phyloP scores from a whole-genome alignment of 345 rosid species.

The Gossypium turneri region DNA sequence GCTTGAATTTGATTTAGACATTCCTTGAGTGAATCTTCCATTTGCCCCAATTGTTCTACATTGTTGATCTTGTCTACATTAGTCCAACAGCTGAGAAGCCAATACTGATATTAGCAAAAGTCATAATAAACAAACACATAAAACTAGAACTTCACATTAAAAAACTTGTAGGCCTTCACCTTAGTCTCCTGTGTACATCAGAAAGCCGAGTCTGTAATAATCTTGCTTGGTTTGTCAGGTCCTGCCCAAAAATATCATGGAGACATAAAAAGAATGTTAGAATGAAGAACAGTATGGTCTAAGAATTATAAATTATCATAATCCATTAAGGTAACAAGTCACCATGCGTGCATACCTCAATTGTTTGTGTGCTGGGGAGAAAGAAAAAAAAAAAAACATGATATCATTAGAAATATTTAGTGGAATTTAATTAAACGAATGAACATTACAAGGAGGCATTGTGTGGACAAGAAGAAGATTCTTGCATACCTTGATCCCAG shows the following conservation, averaged over 20 bases:
- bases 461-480: background rate
- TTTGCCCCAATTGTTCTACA: slow-evolving; percentile 54
- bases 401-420: slow-evolving; percentile 17
- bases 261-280: slow-evolving; percentile 13
- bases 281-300: slow-evolving; percentile 1
- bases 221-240: slow-evolving; percentile 38
- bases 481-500: slow-evolving; percentile 52
- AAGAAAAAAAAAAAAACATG: slow-evolving; percentile 15
- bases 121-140: background rate
- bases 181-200: slow-evolving; percentile 48
- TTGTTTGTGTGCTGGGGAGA: slow-evolving; percentile 52
- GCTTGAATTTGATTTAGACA: slow-evolving; percentile 48
- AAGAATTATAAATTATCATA: slow-evolving; percentile 4
- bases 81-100: slow-evolving; percentile 56
- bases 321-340: slow-evolving; percentile 2
- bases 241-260: slow-evolving; percentile 30
- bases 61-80: slow-evolving; percentile 53
- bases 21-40: slow-evolving; percentile 55
- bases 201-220: slow-evolving; percentile 45
- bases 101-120: slow-evolving; percentile 16
- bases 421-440: background rate
- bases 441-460: background rate
- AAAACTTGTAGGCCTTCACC: slow-evolving; percentile 33
- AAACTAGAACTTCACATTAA: slow-evolving; percentile 1
- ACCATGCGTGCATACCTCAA: slow-evolving; percentile 44